Evolutionary conservation across 176 grass and related monocot genomes (phyloP), one percentile per base, ranked within the genome.

Genomic region (Aegilops bicornis): DNA sequence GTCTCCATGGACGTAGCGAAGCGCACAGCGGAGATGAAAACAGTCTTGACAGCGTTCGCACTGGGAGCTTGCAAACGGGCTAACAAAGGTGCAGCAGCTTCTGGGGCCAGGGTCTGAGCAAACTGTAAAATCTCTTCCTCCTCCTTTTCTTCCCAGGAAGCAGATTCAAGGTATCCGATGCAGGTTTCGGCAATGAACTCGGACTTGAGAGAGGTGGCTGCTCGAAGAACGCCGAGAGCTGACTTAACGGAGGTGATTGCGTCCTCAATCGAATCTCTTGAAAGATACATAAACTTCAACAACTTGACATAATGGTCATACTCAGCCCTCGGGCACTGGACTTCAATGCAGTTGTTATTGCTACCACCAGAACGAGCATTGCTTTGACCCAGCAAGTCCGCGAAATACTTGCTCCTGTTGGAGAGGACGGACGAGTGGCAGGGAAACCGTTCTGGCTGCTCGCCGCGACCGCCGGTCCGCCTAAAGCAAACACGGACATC

Each of bases 131-230:
- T 92, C 40, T 94, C 94, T 45, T 98, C 92, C 80, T 98, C 97
- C 88, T 96, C 94, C 6, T 92, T 91, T 83, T 98, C 92, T 39
- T 94, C 92, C 97, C 94, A 98, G 39, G 92, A 89, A 43, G 90
- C 76, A 65, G 97, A 87, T 90, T 98, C 97, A 48, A 98, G 90
- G 77, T 98, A 96, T 23, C 85, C 78, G 37, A 98, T 81, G 72
- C 97, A 96, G 40, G 76, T 81, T 85, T 82, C 56, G 15, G 73
- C 92, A 31, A 94, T 86, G 35, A 81, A 72, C 45, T 88, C 75
- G n/a, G 90, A 98, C 22, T 81, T 78, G 24, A 96, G 92, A 52
- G 77, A 81, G 85, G 78, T 84, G 31, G 96, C 90, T 40, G 90
- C 91, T 83, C 87, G 92, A 25, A 98, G 85, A 87, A 96, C 56